Base-by-base conservation (phyloP, 805 yeast species). In the Kodamaea leandrae region DNA sequence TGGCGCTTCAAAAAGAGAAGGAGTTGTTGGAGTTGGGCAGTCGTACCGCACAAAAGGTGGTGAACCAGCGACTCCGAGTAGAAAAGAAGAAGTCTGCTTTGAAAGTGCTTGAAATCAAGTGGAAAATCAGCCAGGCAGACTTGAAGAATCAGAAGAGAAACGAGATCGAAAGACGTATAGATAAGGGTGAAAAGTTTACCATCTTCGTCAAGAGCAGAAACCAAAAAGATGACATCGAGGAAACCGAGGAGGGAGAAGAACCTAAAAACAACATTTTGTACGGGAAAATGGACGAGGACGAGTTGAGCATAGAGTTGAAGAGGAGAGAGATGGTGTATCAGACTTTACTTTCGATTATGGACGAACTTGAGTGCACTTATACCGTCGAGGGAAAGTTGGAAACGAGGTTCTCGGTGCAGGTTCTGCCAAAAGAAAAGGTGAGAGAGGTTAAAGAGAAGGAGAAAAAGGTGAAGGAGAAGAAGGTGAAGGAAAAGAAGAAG, bases 111-210 rank as follows among this genome's bases (percentile, higher is more conserved):
- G 71, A 71, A 32, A 55, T 80, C 3, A 69, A 79, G 8, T 80
- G 84, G 84, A 71, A 73, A 35, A 79, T 79, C 15, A 71, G 73
- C n/a, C 56, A 61, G 24, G 69, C 72, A 30, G 85, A 80, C 55
- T 59, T 80, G 42, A 55, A 52, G 19, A 69, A 72, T 27, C 85
- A 80, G 45, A 80, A 80, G 52, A 60, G 62, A 10, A 65, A 67
- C 40, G 85, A 80, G 49, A 72, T 80, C 13, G 51, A 59, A 28
- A 54, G 60, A 2, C 70, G 75, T 14, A 47, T 77, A 43, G 60
- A 63, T 26, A 76, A 70, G 43, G 79, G 76, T 13, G 72, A 63
- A 35, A 59, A 52, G 36, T 64, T 67, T 37, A 49, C 57, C 8
- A 51, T 63, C 16, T 52, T 50, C 37, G 46, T 61, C 10, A 60